Evolutionary conservation across 1,284 basidiomycete genomes (phyloP).

Genomic region (Dichomitus squalens): DNA sequence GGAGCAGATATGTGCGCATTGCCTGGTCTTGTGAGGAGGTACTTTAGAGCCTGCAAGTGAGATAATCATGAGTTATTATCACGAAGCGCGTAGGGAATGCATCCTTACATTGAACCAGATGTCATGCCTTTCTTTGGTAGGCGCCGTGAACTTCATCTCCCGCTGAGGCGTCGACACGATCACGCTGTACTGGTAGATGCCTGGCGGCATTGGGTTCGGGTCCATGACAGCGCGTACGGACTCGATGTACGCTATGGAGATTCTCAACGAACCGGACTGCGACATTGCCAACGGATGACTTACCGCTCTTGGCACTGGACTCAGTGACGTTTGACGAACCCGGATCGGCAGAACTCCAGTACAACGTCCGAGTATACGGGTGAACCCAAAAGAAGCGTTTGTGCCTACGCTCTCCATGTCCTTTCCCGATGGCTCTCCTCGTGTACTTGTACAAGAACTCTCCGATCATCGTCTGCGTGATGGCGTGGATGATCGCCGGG

Average conservation of each 20-base stretch:
- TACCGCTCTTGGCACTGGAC: conserved; percentile 95
- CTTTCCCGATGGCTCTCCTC: conserved; percentile 87
- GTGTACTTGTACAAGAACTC: conserved; percentile 99
- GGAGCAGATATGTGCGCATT: conserved; percentile 46
- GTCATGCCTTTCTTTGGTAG: conserved; percentile 92
- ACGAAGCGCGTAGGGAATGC: background rate
- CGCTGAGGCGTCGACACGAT: conserved; percentile 91
- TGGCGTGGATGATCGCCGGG: conserved; percentile 88
- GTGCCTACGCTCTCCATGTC: conserved; percentile 89
- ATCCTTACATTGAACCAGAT: conserved; percentile 87
- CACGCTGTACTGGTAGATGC: conserved; percentile 90
- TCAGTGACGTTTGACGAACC: conserved; percentile 86
- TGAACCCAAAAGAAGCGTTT: conserved; percentile 99
- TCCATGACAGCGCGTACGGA: conserved; percentile 90
- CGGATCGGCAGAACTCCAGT: conserved; percentile 96
- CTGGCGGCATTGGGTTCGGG: conserved; percentile 91
- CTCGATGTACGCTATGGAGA: conserved; percentile 88
- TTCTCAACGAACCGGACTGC: conserved; percentile 16
- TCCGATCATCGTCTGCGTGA: conserved; percentile 99
- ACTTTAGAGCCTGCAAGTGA: conserved; percentile 74
- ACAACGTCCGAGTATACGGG: conserved; percentile 97
- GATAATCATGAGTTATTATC: background rate
- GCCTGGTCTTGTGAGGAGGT: conserved; percentile 75
- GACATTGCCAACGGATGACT: conserved; percentile 38
- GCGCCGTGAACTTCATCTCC: conserved; percentile 98